Base-by-base conservation (phyloP, 2,329 filamentous ascomycete species). In the Kalmusia sp. region DNA sequence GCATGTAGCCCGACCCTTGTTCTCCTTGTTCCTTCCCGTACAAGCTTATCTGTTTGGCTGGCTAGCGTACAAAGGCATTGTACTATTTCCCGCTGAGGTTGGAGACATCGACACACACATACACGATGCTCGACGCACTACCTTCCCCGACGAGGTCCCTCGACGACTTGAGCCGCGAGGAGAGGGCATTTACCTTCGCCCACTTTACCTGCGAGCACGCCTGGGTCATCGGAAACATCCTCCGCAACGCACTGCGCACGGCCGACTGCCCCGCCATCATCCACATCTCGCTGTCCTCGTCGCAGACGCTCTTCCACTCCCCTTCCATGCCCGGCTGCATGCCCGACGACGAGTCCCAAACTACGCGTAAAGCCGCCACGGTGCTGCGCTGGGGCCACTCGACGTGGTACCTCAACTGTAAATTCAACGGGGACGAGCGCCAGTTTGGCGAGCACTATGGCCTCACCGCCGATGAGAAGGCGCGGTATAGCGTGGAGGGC, bases 401-500 rank as follows among this genome's bases (percentile, higher is more conserved):
- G 58, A 89, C 87, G 3, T 93, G 88, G 88, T 83, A 85, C 53
- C 84, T 92, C 84, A 80, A 84, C 57, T 84, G 85, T 71, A 90
- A 90, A 77, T 86, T 86, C 59, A 84, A 84, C 9, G 85, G 85
- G 5, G 82, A 92, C 57, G 87, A 92, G 75, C 77, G 69, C 21
- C 78, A 76, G 2, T 92, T 93, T 72, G 80, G 81, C 34, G 79
- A 80, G 27, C 88, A 89, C 69, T 90, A 84, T 67, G 86, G 82
- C 28, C 76, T 93, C 65, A 64, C 64, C 11, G 62, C 58, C n/a
- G 81, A 83, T 5, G 68, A 82, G 41, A 64, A 81, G 44, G 79
- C 81, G 49, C 78, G 84, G 27, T 93, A 90, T 77, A 90, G 90
- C 1, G 89, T 92, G 57, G 89, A 93, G 72, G 91, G 91, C 0